A percentile compares a stretch with the other conserved stretches of the same genome.
Conservation (phyloP, 73 alveolate species). For the Stentor coeruleus region DNA sequence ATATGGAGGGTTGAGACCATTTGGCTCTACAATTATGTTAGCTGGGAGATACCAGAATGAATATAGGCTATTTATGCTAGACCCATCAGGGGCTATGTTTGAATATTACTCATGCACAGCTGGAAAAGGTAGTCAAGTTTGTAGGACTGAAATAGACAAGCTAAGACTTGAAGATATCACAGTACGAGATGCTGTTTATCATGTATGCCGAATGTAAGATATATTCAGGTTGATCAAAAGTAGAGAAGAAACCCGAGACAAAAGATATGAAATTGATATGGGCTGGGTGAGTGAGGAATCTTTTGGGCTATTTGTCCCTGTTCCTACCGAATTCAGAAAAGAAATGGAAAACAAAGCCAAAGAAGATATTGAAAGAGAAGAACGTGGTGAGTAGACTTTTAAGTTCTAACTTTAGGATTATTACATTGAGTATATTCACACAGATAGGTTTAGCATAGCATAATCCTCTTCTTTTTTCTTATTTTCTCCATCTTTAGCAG, state of each 20-base stretch:
- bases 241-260: constrained; percentile 71
- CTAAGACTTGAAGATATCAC: constrained; percentile 71
- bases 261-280: constrained; percentile 66
- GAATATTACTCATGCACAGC: constrained; percentile 87
- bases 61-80: constrained; percentile 73
- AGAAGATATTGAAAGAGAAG: constrained; percentile 27
- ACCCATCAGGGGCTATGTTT: constrained; percentile 81
- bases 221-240: constrained; percentile 50
- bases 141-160: constrained; percentile 90
- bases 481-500: background rate
- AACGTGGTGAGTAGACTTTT: constrained; percentile 17
- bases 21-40: constrained; percentile 78
- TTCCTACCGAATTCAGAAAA: constrained; percentile 14
- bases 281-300: constrained; percentile 51
- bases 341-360: constrained; percentile 21
- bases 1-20: constrained; percentile 81
- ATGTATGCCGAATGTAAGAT: constrained; percentile 55
- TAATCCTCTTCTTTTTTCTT: background rate
- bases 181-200: constrained; percentile 65
- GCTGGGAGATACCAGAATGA: constrained; percentile 71
- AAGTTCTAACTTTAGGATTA: too few relatives aligned
- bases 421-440: too few relatives aligned
- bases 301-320: constrained; percentile 12
- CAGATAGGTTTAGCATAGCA: background rate
- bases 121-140: constrained; percentile 91